phyloP scores from a whole-genome alignment of 2,329 filamentous ascomycete species.

The Colletotrichum aenigma region DNA sequence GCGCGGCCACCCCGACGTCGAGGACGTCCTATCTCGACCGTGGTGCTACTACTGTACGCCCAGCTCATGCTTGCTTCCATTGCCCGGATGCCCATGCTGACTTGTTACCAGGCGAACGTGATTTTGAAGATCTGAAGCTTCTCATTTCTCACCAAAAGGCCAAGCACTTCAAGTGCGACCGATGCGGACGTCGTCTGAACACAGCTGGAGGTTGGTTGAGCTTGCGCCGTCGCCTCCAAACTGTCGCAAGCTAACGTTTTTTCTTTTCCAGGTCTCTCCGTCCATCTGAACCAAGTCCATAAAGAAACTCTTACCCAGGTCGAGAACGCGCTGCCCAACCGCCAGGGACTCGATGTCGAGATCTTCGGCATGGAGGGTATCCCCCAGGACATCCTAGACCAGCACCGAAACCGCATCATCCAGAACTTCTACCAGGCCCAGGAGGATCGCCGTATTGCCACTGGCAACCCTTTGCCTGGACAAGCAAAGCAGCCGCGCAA shows the following conservation, averaged over 20 bases:
- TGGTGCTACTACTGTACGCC: constrained; percentile 96
- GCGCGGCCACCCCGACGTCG: constrained; percentile 82
- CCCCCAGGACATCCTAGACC: constrained; percentile 80
- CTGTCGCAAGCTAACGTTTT: constrained; percentile 15
- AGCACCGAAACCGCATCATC: constrained; percentile 86
- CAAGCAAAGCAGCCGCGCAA: constrained; percentile 69
- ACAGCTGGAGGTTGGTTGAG: constrained; percentile 82
- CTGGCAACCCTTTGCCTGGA: constrained; percentile 81
- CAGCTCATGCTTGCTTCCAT: background rate
- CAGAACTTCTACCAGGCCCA: constrained; percentile 86
- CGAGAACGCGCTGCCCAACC: constrained; percentile 89
- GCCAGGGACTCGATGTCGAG: constrained; percentile 86
- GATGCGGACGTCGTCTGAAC: constrained; percentile 86
- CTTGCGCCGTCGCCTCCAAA: background rate
- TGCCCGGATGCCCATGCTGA: constrained; percentile 16
- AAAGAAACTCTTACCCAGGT: constrained; percentile 88
- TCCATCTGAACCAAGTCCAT: constrained; percentile 98
- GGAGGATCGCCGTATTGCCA: constrained; percentile 79
- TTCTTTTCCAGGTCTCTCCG: constrained; percentile 73
- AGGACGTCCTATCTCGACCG: constrained; percentile 84
- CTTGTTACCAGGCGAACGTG: constrained; percentile 72
- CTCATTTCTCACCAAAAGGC: constrained; percentile 97
- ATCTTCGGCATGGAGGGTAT: constrained; percentile 99
- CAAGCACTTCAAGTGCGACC: constrained; percentile 98
- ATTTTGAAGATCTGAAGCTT: constrained; percentile 97